Percentiles rank a stretch among this genome's conserved stretches.
These are phyloP conservation scores for Cynanchum wilfordii DNA, from an alignment of 257 asterid genomes.

Conservation along the genomic window DNA sequence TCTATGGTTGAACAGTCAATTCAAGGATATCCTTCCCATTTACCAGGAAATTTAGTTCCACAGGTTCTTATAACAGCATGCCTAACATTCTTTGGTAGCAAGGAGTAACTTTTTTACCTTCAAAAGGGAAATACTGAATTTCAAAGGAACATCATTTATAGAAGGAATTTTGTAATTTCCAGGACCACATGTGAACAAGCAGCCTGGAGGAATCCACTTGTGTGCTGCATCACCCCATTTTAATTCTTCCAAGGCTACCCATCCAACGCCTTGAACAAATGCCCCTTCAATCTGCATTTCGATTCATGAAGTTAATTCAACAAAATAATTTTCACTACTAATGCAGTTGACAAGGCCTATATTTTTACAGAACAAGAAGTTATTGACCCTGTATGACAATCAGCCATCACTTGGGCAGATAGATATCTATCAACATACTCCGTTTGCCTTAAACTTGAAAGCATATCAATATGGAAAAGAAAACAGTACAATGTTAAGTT, in stretches of 20 bases:
- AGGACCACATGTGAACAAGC: constrained; percentile 74
- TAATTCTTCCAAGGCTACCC: constrained; percentile 92
- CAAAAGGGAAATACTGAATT: constrained; percentile 68
- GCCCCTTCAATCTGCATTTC: constrained; percentile 84
- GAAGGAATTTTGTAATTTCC: constrained; percentile 94
- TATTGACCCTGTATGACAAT: not conserved
- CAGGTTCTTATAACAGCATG: not conserved
- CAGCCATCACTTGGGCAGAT: not conserved
- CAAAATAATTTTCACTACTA: not conserved
- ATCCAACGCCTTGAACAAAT: constrained; percentile 89
- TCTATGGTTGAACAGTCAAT: not conserved
- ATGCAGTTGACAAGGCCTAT: not conserved
- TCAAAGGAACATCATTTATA: constrained; percentile 71
- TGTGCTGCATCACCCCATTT: constrained; percentile 96
- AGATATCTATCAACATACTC: not conserved
- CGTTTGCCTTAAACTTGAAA: not conserved
- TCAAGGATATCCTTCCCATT: not conserved
- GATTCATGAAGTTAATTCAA: not conserved
- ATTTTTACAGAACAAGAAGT: not conserved
- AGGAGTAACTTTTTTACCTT: constrained; percentile 45
- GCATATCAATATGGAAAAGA: not conserved
- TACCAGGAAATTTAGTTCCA: not conserved
- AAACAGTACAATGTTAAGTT: not conserved
- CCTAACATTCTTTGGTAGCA: not conserved
- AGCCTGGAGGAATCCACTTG: constrained; percentile 79